These are phyloP conservation scores for Dendrobium officinale DNA, from an alignment of 106 monocot species.

Conservation along the genomic window DNA sequence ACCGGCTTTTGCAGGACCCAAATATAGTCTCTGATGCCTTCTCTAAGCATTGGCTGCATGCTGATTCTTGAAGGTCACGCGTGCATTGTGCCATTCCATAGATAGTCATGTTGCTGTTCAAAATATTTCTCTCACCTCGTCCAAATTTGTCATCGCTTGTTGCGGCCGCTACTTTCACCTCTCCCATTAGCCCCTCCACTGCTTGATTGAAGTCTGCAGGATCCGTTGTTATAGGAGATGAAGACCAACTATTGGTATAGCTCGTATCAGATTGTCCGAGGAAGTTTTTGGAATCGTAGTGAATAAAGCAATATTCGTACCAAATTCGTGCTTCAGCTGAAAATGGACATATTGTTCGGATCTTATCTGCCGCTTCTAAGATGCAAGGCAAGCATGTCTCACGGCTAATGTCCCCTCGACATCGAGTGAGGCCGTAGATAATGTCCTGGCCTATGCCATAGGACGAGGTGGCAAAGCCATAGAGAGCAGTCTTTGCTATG, in stretches of 20 bases:
- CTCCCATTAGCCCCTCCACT: neutral
- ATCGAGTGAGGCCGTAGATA: neutral
- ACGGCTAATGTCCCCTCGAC: neutral
- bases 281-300: neutral
- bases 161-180: neutral
- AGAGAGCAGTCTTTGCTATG: neutral
- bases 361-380: neutral
- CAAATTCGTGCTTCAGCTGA: neutral
- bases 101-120: neutral
- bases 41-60: neutral
- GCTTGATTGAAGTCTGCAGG: neutral
- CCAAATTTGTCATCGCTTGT: neutral
- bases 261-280: neutral
- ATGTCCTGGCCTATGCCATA: neutral
- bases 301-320: neutral
- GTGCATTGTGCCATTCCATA: constrained; percentile 4
- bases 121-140: neutral
- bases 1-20: neutral
- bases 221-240: neutral
- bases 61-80: neutral
- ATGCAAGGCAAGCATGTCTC: neutral
- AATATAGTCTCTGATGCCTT: neutral
- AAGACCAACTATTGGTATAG: neutral
- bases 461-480: neutral
- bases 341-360: neutral